Evolutionary conservation across 1,139 yeast genomes (phyloP).

Genomic region (Sugiyamaella pinicola): DNA sequence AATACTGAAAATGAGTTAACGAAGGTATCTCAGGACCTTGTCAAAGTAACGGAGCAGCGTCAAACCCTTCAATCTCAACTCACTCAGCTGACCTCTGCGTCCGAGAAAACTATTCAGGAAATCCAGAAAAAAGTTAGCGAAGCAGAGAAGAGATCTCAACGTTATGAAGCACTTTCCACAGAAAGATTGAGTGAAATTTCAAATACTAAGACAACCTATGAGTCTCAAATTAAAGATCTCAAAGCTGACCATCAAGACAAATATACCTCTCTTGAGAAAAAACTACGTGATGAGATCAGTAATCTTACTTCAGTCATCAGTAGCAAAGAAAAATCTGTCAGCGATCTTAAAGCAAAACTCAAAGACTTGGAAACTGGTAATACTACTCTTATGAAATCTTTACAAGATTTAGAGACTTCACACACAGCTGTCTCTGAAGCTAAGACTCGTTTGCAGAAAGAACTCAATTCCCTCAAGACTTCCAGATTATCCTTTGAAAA

Average conservation of each 20-base stretch:
- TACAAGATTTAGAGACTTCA: slow-evolving; percentile 36
- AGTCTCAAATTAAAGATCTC: slow-evolving; percentile 13
- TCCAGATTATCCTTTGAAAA: slow-evolving; percentile 32
- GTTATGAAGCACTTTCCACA: not conserved
- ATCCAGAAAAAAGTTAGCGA: slow-evolving; percentile 30
- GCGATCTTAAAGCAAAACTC: slow-evolving; percentile 25
- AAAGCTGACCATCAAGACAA: slow-evolving; percentile 22
- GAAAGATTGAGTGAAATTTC: slow-evolving; percentile 32
- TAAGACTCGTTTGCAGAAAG: slow-evolving; percentile 50
- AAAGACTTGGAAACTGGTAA: slow-evolving; percentile 32
- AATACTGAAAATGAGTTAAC: not conserved
- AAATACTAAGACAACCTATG: slow-evolving; percentile 23
- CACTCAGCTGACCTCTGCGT: not conserved
- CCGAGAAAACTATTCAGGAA: slow-evolving; percentile 19
- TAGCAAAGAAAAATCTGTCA: slow-evolving; percentile 31
- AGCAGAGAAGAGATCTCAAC: not conserved
- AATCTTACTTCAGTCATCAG: slow-evolving; percentile 24
- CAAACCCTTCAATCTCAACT: not conserved
- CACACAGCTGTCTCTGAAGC: slow-evolving; percentile 49
- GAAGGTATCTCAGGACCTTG: slow-evolving; percentile 4
- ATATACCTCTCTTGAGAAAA: slow-evolving; percentile 7
- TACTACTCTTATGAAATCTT: slow-evolving; percentile 32
- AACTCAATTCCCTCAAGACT: slow-evolving; percentile 42
- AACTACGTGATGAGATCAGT: slow-evolving; percentile 18
- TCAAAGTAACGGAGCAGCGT: not conserved